phyloP scores from a whole-genome alignment of 306 rosid genomes.

The Dryas octopetala region DNA sequence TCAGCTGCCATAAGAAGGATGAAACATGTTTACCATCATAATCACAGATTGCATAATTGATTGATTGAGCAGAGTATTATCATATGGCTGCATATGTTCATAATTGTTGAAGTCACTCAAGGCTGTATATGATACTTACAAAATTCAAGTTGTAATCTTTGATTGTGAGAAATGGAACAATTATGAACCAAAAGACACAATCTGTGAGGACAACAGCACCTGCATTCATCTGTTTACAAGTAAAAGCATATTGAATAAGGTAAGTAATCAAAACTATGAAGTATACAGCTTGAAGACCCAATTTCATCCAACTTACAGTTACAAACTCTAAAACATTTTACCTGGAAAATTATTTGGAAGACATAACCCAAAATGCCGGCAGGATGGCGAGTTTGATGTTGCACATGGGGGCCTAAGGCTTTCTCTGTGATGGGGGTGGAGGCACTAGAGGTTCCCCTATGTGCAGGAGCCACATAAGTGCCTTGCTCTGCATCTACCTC shows the following conservation, averaged over 20 bases:
- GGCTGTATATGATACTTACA: constrained; percentile 46
- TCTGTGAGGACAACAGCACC: constrained; percentile 95
- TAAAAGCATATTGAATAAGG: background rate
- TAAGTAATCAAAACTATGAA: background rate
- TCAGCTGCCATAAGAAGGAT: constrained; percentile 51
- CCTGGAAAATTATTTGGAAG: constrained; percentile 92
- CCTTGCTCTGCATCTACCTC: constrained; percentile 78
- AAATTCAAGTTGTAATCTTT: constrained; percentile 77
- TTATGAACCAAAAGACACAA: constrained; percentile 84
- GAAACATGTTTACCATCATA: constrained; percentile 14
- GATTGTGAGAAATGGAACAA: constrained; percentile 78
- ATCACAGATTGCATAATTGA: background rate
- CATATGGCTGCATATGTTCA: background rate
- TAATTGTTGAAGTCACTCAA: background rate
- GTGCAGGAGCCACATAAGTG: constrained; percentile 32
- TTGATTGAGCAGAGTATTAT: background rate
- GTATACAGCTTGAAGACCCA: background rate
- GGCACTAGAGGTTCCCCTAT: constrained; percentile 29
- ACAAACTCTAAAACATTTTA: constrained; percentile 11
- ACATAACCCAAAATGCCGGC: constrained; percentile 81
- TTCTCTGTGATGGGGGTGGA: constrained; percentile 38
- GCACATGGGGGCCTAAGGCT: constrained; percentile 30
- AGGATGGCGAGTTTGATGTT: constrained; percentile 45
- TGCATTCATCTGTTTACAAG: constrained; percentile 77
- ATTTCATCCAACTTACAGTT: background rate